Base-by-base conservation (phyloP, 2,329 filamentous ascomycete species). In the Pseudocercospora eumusae region DNA sequence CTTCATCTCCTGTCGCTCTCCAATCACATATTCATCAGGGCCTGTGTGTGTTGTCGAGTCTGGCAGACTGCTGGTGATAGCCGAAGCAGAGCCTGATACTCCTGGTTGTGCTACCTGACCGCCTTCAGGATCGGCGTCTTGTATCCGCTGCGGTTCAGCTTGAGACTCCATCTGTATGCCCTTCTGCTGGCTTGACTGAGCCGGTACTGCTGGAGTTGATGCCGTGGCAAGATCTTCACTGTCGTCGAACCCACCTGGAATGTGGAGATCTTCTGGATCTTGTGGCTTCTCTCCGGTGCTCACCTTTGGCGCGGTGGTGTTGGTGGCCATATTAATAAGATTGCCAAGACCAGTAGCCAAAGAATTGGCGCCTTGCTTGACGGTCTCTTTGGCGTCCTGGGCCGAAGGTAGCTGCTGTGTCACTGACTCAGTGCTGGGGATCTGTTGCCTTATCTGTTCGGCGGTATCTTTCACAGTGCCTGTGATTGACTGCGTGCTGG, bases 211-310 rank as follows among this genome's bases (percentile, higher is more conserved):
- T 44, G 21, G 47, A 33, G 36, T 36, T 42, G 42, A 53, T 13
- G 28, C 50, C 23, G 20, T n/a, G 28, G n/a, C 50, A 33, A 15
- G 44, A 23, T 23, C 20, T 9, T 47, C 44, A 27, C 33, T 36
- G 49, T 58, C 49, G 27, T 61, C 58, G 28, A 64, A 64, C 11
- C 45, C 62, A 2, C 62, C 62, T 20, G 62, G 62, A 7, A 64
- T 50, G 31, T 61, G 58, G 2, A 64, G 15, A 47, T 64, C 62
- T 31, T 61, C 58, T 15, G 56, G 49, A 47, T 64, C 44, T 21
- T 40, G 40, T 13, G 55, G 59, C 40, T 64, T 56, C 5, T 59
- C 21, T 27, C 31, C 36, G 1, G 58, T 55, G 47, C 23, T 52
- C 7, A 28, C 23, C 8, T 25, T 28, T 28, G 47, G 47, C n/a